Percentiles rank a stretch among this genome's conserved stretches.
Evolutionary conservation across 1,284 basidiomycete species (phyloP).

Genomic region (Salmacisia buchloeana): DNA sequence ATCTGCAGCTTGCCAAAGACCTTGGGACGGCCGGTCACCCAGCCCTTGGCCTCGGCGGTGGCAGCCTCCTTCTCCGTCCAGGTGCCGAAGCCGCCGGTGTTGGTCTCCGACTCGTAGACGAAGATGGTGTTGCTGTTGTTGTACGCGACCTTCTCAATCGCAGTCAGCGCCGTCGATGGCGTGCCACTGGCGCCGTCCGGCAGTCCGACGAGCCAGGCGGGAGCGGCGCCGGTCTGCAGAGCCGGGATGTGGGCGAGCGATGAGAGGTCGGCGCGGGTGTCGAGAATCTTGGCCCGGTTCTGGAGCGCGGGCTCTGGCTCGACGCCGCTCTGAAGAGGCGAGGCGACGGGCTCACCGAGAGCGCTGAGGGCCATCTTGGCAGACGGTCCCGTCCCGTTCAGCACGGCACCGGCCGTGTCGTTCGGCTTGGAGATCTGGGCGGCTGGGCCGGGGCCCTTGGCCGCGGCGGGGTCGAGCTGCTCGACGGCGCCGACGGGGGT

Average conservation of each 20-base stretch:
- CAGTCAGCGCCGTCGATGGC: slow-evolving; percentile 28
- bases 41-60: slow-evolving; percentile 22
- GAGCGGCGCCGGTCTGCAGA: slow-evolving; percentile 18
- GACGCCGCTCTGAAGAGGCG: slow-evolving; percentile 15
- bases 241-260: slow-evolving; percentile 25
- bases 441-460: slow-evolving; percentile 22
- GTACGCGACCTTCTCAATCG: slow-evolving; percentile 45
- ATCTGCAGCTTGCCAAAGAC: slow-evolving; percentile 47
- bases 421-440: slow-evolving; percentile 17
- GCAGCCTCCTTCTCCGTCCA: slow-evolving; percentile 38
- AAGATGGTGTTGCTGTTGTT: slow-evolving; percentile 41
- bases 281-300: slow-evolving; percentile 30
- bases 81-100: slow-evolving; percentile 39
- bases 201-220: slow-evolving; percentile 37
- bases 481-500: slow-evolving; percentile 15
- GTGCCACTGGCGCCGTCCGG: slow-evolving; percentile 13
- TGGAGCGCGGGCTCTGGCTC: slow-evolving; percentile 28
- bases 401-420: slow-evolving; percentile 22
- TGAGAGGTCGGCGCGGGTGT: slow-evolving; percentile 33
- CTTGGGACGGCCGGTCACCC: slow-evolving; percentile 29
- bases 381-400: slow-evolving; percentile 26
- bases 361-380: slow-evolving; percentile 24
- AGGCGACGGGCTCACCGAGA: slow-evolving; percentile 4
- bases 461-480: slow-evolving; percentile 33
- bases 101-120: slow-evolving; percentile 46